Evolutionary conservation across 129 eudicot genomes (phyloP).

Genomic region (Escallonia herrerae): DNA sequence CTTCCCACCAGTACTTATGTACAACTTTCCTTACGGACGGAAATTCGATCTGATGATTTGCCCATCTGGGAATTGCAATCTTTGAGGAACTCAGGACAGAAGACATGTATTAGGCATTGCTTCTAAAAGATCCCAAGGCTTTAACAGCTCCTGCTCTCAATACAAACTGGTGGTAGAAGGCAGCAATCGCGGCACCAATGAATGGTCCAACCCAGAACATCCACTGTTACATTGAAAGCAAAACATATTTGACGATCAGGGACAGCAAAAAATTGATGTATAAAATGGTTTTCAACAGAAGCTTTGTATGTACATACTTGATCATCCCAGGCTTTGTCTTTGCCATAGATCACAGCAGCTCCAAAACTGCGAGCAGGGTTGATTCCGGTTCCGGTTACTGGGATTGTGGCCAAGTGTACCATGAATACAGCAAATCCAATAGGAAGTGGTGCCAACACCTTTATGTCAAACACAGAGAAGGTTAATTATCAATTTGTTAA

Average conservation of each 20-base stretch:
- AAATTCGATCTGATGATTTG: not conserved
- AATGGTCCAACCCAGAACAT: slow-evolving; percentile 73
- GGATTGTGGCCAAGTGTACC: slow-evolving; percentile 77
- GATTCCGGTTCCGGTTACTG: slow-evolving; percentile 66
- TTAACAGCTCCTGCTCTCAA: slow-evolving; percentile 57
- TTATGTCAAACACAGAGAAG: not conserved
- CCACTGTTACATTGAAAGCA: slow-evolving; percentile 32
- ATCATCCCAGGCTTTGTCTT: slow-evolving; percentile 68
- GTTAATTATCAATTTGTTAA: not conserved
- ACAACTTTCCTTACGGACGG: slow-evolving; percentile 5
- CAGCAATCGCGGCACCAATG: slow-evolving; percentile 74
- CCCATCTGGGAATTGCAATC: no score
- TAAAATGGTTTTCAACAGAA: not conserved
- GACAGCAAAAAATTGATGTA: not conserved
- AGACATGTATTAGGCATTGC: slow-evolving; percentile 29
- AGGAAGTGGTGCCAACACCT: slow-evolving; percentile 76
- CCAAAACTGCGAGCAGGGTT: slow-evolving; percentile 78
- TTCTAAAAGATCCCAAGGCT: slow-evolving; percentile 62
- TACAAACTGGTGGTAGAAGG: slow-evolving; percentile 48
- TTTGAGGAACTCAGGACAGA: not conserved
- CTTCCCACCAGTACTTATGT: not conserved
- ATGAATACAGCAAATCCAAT: slow-evolving; percentile 74
- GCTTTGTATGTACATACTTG: slow-evolving; percentile 30
- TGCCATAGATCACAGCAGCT: slow-evolving; percentile 58
- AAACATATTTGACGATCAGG: not conserved